Percentiles rank a stretch among this genome's conserved stretches.
Conservation (phyloP, 2,329 filamentous ascomycete genomes). For the Rhinocladiella similis region DNA sequence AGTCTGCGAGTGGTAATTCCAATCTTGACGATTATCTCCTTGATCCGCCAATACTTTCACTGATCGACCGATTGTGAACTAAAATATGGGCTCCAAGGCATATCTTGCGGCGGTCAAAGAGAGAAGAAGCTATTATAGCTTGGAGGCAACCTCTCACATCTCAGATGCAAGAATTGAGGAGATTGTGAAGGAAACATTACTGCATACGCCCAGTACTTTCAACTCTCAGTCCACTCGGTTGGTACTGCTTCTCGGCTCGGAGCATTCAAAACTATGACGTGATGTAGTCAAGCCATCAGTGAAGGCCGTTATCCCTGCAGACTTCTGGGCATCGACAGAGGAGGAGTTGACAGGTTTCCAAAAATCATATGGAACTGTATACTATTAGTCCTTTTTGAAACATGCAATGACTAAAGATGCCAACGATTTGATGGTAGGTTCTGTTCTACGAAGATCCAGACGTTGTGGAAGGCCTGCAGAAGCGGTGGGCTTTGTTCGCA, state of each 20-base stretch:
- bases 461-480: conserved; percentile 66
- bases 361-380: background rate
- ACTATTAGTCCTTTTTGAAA: background rate
- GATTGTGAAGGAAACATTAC: conserved; percentile 7
- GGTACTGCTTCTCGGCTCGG: background rate
- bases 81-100: too few species aligned
- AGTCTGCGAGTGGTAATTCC: too few species aligned
- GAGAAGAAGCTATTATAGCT: conserved; percentile 9
- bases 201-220: background rate
- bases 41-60: too few species aligned
- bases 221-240: background rate
- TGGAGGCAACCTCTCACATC: conserved; percentile 10
- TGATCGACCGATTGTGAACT: too few species aligned
- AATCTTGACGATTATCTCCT: too few species aligned
- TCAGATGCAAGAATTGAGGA: conserved; percentile 13
- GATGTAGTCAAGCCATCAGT: background rate
- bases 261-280: background rate
- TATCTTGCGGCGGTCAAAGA: background rate
- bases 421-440: conserved; percentile 34
- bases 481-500: too few species aligned
- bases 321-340: background rate
- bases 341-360: background rate
- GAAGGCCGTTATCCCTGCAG: background rate
- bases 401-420: background rate
- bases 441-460: conserved; percentile 82